Evolutionary conservation across 202 grass and related monocot genomes (phyloP), one percentile per base, ranked within the genome.

Genomic region (Bolboschoenoplectus hybrid): DNA sequence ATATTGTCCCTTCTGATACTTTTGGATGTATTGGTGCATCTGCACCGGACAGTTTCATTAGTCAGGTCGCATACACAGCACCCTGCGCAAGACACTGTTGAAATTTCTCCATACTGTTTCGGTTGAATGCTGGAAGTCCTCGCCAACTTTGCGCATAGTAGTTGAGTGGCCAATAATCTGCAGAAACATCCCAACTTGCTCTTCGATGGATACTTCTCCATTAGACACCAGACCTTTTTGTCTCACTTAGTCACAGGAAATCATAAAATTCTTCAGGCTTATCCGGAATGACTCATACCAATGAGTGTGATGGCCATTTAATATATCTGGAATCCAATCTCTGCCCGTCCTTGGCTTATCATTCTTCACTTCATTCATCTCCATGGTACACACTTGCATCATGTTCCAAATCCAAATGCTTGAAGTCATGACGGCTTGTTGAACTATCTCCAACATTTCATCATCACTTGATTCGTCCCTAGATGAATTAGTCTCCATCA

Each of bases 21-120:
- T 70, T 44, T n/a, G 39, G 67, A 70, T 70, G 39, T 16, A 70
- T 70, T 7, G 14, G 39, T 14, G 39, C 67, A 70, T 70, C 6
- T 12, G 14, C 14, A 16, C 67, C 67, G 7, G 67, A 39, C 5
- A n/a, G 14, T 70, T n/a, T 70, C 13, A 70, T n/a, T 70, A 70
- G 14, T 44, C 39, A 14, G 9, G 2, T 70, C 44, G 5, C 67
- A 70, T 70, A 17, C 5, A 14, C 11, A 70, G 39, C 5, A 69
- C 39, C 5, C 39, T 2, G 7, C 6, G 13, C 67, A 70, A n/a
- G 13, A 70, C 39, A 7, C n/a, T 44, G 14, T 70, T 70, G 5
- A 70, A 70, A n/a, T 11, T 43, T 70, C 67, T 70, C 67, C 67
- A 70, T 12, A 70, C 14, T n/a, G 67, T 70, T 43, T 70, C 39